phyloP scores from a whole-genome alignment of 1,284 basidiomycete species.

The Neolentinus lepideus region DNA sequence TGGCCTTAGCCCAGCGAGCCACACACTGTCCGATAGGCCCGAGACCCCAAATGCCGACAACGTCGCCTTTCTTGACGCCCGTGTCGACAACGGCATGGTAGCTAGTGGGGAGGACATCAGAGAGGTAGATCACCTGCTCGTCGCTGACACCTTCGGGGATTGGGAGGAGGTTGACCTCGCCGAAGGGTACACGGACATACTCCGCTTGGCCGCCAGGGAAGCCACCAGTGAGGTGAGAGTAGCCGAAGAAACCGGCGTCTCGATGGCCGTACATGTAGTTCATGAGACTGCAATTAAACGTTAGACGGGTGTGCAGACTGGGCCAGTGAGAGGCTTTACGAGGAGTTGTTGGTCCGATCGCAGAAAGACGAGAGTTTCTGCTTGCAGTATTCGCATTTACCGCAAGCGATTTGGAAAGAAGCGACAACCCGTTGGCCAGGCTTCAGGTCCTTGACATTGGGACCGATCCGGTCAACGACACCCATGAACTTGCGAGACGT shows the following conservation, averaged over 20 bases:
- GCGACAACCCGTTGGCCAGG: constrained; percentile 66
- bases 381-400: constrained; percentile 68
- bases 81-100: constrained; percentile 71
- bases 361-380: constrained; percentile 69
- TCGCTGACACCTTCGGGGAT: constrained; percentile 62
- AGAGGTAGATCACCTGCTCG: constrained; percentile 59
- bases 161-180: constrained; percentile 63
- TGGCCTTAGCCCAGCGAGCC: constrained; percentile 56
- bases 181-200: constrained; percentile 59
- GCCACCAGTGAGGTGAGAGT: constrained; percentile 69
- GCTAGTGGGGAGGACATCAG: constrained; percentile 68
- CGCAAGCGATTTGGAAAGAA: constrained; percentile 76
- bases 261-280: constrained; percentile 64
- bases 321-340: constrained; percentile 27
- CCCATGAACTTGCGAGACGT: constrained; percentile 54
- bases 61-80: constrained; percentile 57
- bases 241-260: constrained; percentile 71
- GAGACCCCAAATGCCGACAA: constrained; percentile 62
- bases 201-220: constrained; percentile 68
- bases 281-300: constrained; percentile 33
- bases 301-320: constrained; percentile 7
- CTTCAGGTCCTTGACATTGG: constrained; percentile 51
- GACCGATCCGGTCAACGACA: constrained; percentile 57
- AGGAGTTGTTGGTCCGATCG: constrained; percentile 62
- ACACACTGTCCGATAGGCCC: constrained; percentile 60